Conservation (phyloP, 2,329 filamentous ascomycete genomes). For the Fusarium oligoseptatum region DNA sequence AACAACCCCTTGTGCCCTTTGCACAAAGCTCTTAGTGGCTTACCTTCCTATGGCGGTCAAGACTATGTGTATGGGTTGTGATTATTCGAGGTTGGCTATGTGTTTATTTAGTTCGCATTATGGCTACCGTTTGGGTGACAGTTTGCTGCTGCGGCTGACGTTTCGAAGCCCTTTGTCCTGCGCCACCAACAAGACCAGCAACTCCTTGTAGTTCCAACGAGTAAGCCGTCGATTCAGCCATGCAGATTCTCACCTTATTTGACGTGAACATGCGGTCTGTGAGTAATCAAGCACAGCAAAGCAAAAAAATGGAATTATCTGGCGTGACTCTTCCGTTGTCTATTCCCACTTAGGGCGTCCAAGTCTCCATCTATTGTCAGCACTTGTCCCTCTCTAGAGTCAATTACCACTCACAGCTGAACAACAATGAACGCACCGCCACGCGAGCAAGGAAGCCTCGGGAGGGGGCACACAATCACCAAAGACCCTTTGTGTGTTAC, state of each 20-base stretch:
- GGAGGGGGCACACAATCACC: not conserved
- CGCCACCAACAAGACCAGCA: not conserved
- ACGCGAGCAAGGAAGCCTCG: not conserved
- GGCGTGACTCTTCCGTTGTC: not conserved
- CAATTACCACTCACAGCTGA: not conserved
- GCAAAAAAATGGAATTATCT: not conserved
- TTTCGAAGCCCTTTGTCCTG: not conserved
- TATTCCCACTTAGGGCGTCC: not conserved
- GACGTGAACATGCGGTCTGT: slow-evolving; percentile 1
- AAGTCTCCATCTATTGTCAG: not conserved
- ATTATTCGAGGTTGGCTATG: not conserved
- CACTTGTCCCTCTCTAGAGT: not conserved
- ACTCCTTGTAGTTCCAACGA: not conserved
- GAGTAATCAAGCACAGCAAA: not conserved
- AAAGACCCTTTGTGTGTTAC: not conserved
- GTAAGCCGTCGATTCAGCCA: not conserved
- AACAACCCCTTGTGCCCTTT: not conserved
- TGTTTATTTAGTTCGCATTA: not conserved
- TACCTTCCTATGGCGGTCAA: not conserved
- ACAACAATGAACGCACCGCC: not conserved
- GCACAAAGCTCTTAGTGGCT: not conserved
- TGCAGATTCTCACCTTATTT: not conserved
- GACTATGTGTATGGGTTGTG: not conserved
- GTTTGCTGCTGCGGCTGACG: not conserved
- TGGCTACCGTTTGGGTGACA: not conserved